phyloP scores from a whole-genome alignment of 441 rosid species.

The Populus hybrid region DNA sequence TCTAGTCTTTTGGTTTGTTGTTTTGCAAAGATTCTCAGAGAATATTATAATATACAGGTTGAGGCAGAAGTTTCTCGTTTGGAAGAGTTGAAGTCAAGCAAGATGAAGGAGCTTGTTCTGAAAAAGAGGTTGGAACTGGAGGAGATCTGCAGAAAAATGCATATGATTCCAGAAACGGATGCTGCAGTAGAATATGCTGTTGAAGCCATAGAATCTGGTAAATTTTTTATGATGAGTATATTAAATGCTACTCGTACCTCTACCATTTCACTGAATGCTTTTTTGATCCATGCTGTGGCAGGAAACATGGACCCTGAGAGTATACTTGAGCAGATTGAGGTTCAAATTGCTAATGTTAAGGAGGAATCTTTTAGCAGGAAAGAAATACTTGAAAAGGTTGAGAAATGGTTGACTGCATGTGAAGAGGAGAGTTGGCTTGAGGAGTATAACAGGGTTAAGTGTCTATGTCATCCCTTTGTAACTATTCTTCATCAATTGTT shows the following conservation, averaged over 20 bases:
- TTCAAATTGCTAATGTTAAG: constrained; percentile 72
- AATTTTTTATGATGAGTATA: constrained; percentile 11
- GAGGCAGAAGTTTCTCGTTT: constrained; percentile 83
- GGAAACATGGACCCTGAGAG: constrained; percentile 60
- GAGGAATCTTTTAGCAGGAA: constrained; percentile 91
- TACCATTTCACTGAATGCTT: constrained; percentile 5
- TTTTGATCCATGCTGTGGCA: constrained; percentile 18
- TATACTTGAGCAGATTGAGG: constrained; percentile 77
- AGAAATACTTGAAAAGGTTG: constrained; percentile 87
- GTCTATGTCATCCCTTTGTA: constrained; percentile 11
- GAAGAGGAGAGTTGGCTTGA: constrained; percentile 99
- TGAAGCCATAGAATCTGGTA: constrained; percentile 86
- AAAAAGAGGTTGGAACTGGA: constrained; percentile 89
- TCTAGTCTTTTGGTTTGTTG: background rate
- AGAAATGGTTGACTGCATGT: constrained; percentile 95
- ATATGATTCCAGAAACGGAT: constrained; percentile 68
- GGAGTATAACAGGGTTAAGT: constrained; percentile 86
- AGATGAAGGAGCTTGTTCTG: constrained; percentile 95
- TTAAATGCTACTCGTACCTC: background rate
- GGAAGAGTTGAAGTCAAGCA: constrained; percentile 89
- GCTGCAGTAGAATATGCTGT: constrained; percentile 59
- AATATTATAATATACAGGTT: constrained; percentile 50
- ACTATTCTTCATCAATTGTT: background rate
- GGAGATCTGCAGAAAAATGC: constrained; percentile 91
- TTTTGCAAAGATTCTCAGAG: background rate